These are phyloP conservation scores for Leishmania gerbilli DNA, from an alignment of 208 protist genomes.

Conservation along the genomic window DNA sequence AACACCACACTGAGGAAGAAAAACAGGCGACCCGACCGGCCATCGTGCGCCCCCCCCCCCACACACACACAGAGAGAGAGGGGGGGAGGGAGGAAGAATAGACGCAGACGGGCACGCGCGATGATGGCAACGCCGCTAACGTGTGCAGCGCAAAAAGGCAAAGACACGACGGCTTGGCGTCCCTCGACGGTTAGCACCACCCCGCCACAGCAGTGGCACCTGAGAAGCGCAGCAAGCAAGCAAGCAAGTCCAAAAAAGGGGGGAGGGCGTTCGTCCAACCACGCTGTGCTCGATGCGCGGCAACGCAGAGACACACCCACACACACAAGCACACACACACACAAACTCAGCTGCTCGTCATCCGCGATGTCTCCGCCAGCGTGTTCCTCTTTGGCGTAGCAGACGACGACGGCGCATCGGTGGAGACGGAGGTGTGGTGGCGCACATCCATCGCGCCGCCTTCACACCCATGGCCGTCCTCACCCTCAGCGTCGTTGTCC, in stretches of 20 bases:
- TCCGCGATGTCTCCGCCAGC: not conserved
- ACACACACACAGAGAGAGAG: not conserved
- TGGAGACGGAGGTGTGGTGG: slow-evolving; percentile 2
- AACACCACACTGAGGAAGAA: not conserved
- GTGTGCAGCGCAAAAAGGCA: not conserved
- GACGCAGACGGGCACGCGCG: not conserved
- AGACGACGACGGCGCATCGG: not conserved
- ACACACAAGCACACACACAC: not conserved
- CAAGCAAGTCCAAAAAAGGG: not conserved
- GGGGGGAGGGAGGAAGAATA: not conserved
- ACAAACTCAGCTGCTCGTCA: not conserved
- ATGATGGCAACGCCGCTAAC: not conserved
- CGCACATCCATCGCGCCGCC: not conserved
- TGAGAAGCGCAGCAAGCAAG: not conserved
- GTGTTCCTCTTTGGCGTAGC: not conserved
- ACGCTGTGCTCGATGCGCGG: no score
- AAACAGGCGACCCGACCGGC: no score
- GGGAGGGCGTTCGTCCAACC: not conserved
- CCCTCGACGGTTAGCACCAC: not conserved
- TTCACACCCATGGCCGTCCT: not conserved
- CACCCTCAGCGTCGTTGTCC: not conserved
- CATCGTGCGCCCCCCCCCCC: no score
- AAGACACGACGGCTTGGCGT: not conserved
- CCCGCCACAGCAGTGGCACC: not conserved
- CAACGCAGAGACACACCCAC: not conserved